Evolutionary conservation across 352 stramenopile species (phyloP).

Genomic region (Pythium monospermum): DNA sequence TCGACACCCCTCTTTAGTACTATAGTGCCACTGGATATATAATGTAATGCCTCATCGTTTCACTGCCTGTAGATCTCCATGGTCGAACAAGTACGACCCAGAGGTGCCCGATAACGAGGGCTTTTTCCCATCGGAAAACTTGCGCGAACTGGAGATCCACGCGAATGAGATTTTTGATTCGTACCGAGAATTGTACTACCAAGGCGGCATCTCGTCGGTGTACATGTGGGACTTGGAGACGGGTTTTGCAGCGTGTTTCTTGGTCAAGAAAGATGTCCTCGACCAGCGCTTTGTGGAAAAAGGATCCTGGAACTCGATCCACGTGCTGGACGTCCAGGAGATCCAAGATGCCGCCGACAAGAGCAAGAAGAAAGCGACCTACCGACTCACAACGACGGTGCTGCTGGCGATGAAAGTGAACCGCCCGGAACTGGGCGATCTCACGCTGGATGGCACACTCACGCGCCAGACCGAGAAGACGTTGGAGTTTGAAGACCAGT

Average conservation of each 20-base stretch:
- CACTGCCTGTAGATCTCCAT: conserved; percentile 67
- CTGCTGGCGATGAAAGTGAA: conserved; percentile 89
- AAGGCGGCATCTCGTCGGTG: conserved; percentile 89
- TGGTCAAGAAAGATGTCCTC: conserved; percentile 91
- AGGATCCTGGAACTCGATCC: conserved; percentile 92
- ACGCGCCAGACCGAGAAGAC: conserved; percentile 78
- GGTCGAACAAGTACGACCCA: conserved; percentile 91
- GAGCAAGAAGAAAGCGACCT: conserved; percentile 67
- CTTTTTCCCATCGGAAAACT: conserved; percentile 86
- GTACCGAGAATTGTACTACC: conserved; percentile 97
- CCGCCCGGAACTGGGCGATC: conserved; percentile 65
- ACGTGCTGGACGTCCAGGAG: conserved; percentile 92
- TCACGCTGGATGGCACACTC: conserved; percentile 89
- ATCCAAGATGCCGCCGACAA: conserved; percentile 17
- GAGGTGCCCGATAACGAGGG: conserved; percentile 73
- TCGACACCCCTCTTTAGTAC: no score
- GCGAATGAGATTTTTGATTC: conserved; percentile 96
- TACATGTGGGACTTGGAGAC: conserved; percentile 96
- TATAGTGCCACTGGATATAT: no score
- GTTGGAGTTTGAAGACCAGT: conserved; percentile 68
- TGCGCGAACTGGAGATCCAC: conserved; percentile 90
- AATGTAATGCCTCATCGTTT: no score
- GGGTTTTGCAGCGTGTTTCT: conserved; percentile 91
- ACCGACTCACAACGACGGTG: conserved; percentile 92
- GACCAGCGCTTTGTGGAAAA: conserved; percentile 79